Percentiles rank a stretch among this genome's conserved stretches.
These are phyloP conservation scores for Naganishia vaughanmartiniae DNA, from an alignment of 768 basidiomycete genomes.

Conservation along the genomic window DNA sequence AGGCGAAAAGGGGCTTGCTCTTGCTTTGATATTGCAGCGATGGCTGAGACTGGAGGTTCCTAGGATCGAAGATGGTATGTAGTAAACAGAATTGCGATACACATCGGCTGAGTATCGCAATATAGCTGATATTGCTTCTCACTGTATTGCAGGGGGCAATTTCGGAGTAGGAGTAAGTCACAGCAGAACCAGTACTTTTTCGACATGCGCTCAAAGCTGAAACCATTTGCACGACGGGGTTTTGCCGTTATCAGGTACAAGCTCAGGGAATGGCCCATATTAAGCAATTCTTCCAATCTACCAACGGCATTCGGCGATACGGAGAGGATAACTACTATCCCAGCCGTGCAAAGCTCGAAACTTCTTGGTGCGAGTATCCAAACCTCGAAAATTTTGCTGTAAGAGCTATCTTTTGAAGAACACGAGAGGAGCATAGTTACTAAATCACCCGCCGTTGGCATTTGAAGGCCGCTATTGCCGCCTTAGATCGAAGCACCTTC, in stretches of 20 bases:
- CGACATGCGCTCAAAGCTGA: background rate
- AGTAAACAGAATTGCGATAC: too few relatives aligned
- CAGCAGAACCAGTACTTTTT: background rate
- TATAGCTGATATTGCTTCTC: too few relatives aligned
- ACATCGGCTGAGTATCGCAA: too few relatives aligned
- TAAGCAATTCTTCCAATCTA: background rate
- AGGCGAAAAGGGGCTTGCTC: background rate
- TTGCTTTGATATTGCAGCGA: background rate
- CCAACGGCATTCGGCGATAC: background rate
- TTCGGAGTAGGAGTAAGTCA: slow-evolving; percentile 1
- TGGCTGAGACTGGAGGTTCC: slow-evolving; percentile 9
- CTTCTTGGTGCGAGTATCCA: too few relatives aligned
- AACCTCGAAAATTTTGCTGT: too few relatives aligned
- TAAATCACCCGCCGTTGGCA: too few relatives aligned
- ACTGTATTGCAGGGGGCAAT: background rate
- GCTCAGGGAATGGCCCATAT: background rate
- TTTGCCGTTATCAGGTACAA: background rate
- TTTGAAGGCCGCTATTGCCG: too few relatives aligned
- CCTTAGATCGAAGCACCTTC: too few relatives aligned
- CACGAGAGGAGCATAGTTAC: too few relatives aligned
- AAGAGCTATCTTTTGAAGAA: too few relatives aligned
- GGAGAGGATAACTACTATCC: background rate
- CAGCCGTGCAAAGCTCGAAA: background rate
- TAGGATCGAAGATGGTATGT: slow-evolving; percentile 6
- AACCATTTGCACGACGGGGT: background rate